Base-by-base conservation (phyloP, 805 yeast species). In the Saccharomycopsis selenospora region DNA sequence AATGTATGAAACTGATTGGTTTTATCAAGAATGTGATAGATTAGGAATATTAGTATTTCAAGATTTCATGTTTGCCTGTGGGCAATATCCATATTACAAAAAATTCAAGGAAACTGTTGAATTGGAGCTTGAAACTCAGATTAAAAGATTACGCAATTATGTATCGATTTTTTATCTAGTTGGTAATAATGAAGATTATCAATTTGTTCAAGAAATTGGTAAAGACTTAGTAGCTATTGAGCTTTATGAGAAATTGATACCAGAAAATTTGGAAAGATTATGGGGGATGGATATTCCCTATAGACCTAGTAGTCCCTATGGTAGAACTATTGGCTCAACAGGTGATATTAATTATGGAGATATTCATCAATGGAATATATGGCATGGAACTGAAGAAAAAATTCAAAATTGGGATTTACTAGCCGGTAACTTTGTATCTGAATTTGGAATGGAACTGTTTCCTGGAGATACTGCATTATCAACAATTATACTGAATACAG, bases 11-110 rank as follows among this genome's bases (percentile, higher is more conserved):
- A 57, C 54, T 23, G 75, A 71, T 26, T 33, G 51, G 4, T 69
- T 73, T 53, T 73, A 73, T 55, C 60, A 64, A 24, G 66, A 63
- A 49, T 73, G 77, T 58, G 77, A 73, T 53, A 2, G 46, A 22
- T 22, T 49, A 4, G 52, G 52, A 24, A 46, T 76, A 8, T 41
- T 76, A 55, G 70, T 76, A 6, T 76, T 79, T 77, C 80, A 76
- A 47, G 80, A 76, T 55, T 73, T 75, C 57, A 70, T 75, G 78
- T 75, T 76, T 64, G 79, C 76, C 2, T 75, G 80, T 61, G 80
- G 78, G 1, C 74, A 69, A 43, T 76, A 76, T 51, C 80, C 79
- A 3, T 72, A 66, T 3, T 63, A 70, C 52, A 57, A 57, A 2
- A 60, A 56, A 10, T 72, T 72, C 50, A 55, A 65, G 20, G 57